Evolutionary conservation across 139 green algal species (phyloP), one percentile per base, ranked within the genome.

Genomic region (Chlorella sp.): DNA sequence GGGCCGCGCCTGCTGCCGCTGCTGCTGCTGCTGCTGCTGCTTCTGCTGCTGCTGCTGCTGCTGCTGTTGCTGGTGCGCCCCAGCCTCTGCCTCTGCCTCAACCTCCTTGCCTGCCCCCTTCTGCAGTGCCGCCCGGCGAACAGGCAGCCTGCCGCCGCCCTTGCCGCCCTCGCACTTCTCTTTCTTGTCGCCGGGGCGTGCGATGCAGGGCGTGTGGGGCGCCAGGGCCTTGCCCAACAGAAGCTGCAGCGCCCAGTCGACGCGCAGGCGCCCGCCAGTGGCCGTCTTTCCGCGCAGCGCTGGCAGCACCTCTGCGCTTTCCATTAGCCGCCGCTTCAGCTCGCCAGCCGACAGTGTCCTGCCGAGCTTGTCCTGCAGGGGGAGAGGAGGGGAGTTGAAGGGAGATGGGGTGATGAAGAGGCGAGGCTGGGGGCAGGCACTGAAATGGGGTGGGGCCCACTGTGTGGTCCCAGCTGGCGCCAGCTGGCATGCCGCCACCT

Each of bases 221-320:
- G 85, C 82, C 19, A 83, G 85, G 24, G 32, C 3, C 22, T 42
- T 57, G 19, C 71, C 71, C 69, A 89, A 48, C 71, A 83, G 71
- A 32, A 18, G 18, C 85, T 89, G 85, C 71, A 89, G 64, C 71
- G 85, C 85, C 85, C 85, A 89, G 85, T 89, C 85, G 2, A 61
- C 36, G 71, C 85, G 71, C 42, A 89, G 71, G 42, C 85, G 85
- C n/a, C 71, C 85, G 32, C 71, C 71, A 1, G 42, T 83, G 21
- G 42, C 75, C 1, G 71, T 61, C 12, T 30, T 32, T 14, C 69
- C 85, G n/a, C 26, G 22, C 32, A 89, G 85, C 18, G 18, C 71
- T 0, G 69, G 32, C 69, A 83, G 11, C 71, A 26, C 7, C 85
- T 89, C 85, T 0, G n/a, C 40, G 16, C 36, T 81, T 5, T 82